Evolutionary conservation across 371 early-diverging fungal species (phyloP).

Genomic region (Haplosporangium sp.): DNA sequence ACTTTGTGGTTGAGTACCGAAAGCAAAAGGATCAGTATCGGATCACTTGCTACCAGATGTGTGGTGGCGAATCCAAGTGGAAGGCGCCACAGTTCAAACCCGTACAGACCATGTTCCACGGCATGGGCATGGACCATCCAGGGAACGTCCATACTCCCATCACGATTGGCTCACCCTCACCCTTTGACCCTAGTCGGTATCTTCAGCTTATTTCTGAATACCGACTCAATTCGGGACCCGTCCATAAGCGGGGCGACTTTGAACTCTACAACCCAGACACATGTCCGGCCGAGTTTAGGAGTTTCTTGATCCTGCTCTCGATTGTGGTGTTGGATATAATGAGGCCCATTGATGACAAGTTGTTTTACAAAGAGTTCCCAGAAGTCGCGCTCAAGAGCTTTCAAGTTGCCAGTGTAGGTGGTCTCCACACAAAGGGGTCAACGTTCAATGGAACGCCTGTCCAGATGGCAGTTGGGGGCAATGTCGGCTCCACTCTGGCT

Average conservation of each 20-base stretch:
- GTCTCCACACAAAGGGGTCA: not conserved
- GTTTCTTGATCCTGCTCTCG: constrained; percentile 28
- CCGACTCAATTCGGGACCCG: constrained; percentile 42
- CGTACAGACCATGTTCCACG: constrained; percentile 31
- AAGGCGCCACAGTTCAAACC: constrained; percentile 26
- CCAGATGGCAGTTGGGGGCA: not conserved
- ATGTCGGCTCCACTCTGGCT: not conserved
- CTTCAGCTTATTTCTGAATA: constrained; percentile 38
- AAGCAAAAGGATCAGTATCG: constrained; percentile 52
- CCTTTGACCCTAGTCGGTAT: constrained; percentile 36
- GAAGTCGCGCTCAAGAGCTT: not conserved
- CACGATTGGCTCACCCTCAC: constrained; percentile 28
- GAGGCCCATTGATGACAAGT: constrained; percentile 40
- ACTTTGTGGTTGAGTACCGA: constrained; percentile 45
- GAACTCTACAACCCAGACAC: constrained; percentile 48
- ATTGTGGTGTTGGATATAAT: constrained; percentile 31
- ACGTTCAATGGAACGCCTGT: not conserved
- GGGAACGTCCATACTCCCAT: constrained; percentile 6
- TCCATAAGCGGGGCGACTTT: constrained; percentile 39
- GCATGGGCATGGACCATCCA: constrained; percentile 26
- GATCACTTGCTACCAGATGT: constrained; percentile 41
- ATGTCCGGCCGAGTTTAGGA: constrained; percentile 37
- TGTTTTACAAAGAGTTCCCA: constrained; percentile 30
- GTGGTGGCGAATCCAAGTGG: constrained; percentile 48
- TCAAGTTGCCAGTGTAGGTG: constrained; percentile 2